Conservation (phyloP, 2,329 filamentous ascomycete genomes). For the Coniochaeta ligniaria region DNA sequence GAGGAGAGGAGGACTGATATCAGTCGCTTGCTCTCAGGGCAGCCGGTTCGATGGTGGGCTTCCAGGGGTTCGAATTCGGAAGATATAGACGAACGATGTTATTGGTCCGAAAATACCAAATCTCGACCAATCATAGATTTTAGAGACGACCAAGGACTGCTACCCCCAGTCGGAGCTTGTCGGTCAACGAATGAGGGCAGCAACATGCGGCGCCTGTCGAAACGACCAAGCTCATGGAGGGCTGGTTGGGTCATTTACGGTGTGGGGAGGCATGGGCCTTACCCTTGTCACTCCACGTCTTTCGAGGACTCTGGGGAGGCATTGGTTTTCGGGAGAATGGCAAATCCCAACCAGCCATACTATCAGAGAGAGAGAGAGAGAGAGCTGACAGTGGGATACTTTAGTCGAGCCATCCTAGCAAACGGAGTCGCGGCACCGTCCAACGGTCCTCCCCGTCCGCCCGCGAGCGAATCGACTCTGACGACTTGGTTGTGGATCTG, state of each 20-base stretch:
- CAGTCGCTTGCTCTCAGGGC: not conserved
- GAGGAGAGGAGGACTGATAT: not conserved
- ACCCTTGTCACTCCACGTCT: not conserved
- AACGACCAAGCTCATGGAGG: conserved; percentile 3
- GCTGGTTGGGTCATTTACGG: conserved; percentile 11
- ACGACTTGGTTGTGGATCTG: not conserved
- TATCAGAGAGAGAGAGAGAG: too few species aligned
- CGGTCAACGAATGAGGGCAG: conserved; percentile 9
- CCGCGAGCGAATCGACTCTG: not conserved
- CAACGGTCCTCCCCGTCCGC: conserved; percentile 3
- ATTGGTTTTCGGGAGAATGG: conserved; percentile 3
- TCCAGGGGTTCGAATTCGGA: not conserved
- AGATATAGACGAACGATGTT: not conserved
- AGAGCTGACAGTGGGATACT: not conserved
- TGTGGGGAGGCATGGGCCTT: not conserved
- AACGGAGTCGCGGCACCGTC: not conserved
- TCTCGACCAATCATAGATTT: conserved; percentile 15
- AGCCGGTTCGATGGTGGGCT: not conserved
- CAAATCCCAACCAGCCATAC: not conserved
- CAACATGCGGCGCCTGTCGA: conserved; percentile 8
- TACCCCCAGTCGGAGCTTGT: conserved; percentile 3
- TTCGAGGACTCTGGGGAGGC: not conserved
- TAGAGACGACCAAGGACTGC: not conserved
- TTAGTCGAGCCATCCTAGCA: not conserved
- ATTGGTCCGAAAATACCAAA: conserved; percentile 12